Percentiles rank a stretch among this genome's conserved stretches.
phyloP scores from a whole-genome alignment of 768 basidiomycete genomes.

The Tulasnella sp. region DNA sequence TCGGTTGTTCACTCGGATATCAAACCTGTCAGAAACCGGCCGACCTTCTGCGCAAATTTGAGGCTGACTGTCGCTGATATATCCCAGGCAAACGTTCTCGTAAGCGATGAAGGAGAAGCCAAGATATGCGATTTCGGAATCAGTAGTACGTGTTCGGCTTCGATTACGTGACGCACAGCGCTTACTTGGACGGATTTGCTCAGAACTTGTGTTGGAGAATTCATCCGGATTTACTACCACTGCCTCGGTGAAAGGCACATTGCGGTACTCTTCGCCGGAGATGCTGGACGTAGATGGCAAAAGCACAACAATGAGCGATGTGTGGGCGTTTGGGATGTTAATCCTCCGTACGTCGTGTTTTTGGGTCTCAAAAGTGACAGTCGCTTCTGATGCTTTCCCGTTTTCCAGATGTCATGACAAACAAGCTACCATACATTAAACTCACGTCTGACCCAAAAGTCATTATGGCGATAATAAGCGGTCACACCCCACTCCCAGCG shows the following conservation, averaged over 20 bases:
- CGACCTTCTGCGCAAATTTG: too few relatives aligned
- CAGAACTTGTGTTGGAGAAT: slow-evolving; percentile 16
- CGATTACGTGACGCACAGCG: too few relatives aligned
- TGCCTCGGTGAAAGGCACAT: neutral
- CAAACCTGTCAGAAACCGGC: slow-evolving; percentile 34
- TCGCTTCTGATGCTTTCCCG: neutral
- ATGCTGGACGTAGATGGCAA: slow-evolving; percentile 6
- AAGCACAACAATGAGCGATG: slow-evolving; percentile 10
- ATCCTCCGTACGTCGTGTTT: slow-evolving; percentile 1
- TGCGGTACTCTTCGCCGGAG: slow-evolving; percentile 19
- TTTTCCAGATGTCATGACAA: slow-evolving; percentile 20
- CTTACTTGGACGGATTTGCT: neutral
- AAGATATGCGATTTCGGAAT: slow-evolving; percentile 31
- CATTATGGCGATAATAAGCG: slow-evolving; percentile 7
- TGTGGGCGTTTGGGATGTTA: slow-evolving; percentile 25
- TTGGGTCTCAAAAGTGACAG: neutral
- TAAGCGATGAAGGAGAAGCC: slow-evolving; percentile 26
- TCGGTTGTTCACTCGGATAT: slow-evolving; percentile 38
- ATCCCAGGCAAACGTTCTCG: slow-evolving; percentile 20
- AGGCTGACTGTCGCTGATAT: neutral
- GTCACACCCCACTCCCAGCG: neutral
- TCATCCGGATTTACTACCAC: slow-evolving; percentile 4
- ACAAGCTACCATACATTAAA: slow-evolving; percentile 8
- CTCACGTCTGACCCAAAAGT: neutral
- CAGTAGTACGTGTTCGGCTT: neutral